Base-by-base conservation (phyloP, 2,329 filamentous ascomycete species). In the Aspergillus latus region DNA sequence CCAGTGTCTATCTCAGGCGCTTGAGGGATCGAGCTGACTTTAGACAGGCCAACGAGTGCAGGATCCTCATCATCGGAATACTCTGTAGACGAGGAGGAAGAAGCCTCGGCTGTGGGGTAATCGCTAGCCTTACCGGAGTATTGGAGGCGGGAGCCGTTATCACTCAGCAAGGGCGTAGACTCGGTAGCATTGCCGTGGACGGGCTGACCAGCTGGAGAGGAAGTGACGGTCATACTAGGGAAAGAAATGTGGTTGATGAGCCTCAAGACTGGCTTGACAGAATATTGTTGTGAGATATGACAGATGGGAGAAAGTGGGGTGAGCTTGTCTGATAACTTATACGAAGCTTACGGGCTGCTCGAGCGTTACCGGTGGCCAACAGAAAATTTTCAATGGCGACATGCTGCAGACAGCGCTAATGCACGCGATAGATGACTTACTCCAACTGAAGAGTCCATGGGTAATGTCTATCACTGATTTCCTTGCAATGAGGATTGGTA, bases 81-180 rank as follows among this genome's bases (percentile, higher is more conserved):
- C 7, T 47, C 26, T 11, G 44, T 30, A 6, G 30, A 34, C 4
- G 44, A 47, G 8, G 44, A 47, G 3, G 52, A 62, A 29, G 43
- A 32, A 32, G 50, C 51, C 51, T 57, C 5, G 73, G 76, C 59
- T 64, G 73, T 28, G 8, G 37, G 57, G 67, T 68, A 40, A 54
- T 74, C 40, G 61, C 58, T 42, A 73, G 72, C 73, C 64, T 74
- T 15, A 69, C 71, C 40, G 62, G 72, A 32, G 66, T 78, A 54
- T 66, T 68, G 30, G 37, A 21, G 43, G 34, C 49, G 43, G 15
- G 52, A 46, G 16, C 50, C 45, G 29, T 54, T 16, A 30, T 53
- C 44, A 6, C 50, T 56, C 30, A 65, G 43, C 28, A 66, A 48
- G 28, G 64, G 64, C 13, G 62, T 64, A 16, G 59, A 59, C 51